A percentile compares a stretch with the other conserved stretches of the same genome.
Conservation (phyloP, 1,284 basidiomycete species). For the Ceraceosorus guamensis region DNA sequence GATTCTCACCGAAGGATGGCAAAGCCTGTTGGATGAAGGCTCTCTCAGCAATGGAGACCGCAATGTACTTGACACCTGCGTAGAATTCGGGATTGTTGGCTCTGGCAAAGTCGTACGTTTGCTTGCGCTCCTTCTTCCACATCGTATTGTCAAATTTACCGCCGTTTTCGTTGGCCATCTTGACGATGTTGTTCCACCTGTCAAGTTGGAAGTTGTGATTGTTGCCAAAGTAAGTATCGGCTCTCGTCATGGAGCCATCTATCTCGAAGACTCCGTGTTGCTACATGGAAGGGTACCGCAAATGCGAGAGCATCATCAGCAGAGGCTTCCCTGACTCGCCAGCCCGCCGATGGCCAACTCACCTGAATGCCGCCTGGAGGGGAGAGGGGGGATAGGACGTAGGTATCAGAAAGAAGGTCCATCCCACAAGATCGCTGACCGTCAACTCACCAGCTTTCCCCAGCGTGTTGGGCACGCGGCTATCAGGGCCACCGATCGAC, state of each 20-base stretch:
- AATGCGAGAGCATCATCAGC: too few species aligned
- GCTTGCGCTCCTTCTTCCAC: slow-evolving; percentile 8
- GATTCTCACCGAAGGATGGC: slow-evolving; percentile 1
- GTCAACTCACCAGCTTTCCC: slow-evolving; percentile 6
- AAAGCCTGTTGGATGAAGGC: slow-evolving; percentile 9
- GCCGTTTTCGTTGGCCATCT: slow-evolving; percentile 9
- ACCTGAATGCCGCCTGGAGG: too few species aligned
- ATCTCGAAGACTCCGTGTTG: slow-evolving; percentile 1
- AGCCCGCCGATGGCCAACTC: too few species aligned
- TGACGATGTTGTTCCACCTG: slow-evolving; percentile 8
- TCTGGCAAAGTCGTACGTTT: neutral
- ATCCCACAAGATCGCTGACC: slow-evolving; percentile 9
- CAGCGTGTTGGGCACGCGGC: slow-evolving; percentile 7
- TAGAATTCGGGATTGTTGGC: slow-evolving; percentile 10
- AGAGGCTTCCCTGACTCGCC: too few species aligned
- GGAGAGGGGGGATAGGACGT: neutral
- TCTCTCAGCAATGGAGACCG: slow-evolving; percentile 1
- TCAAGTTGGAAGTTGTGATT: slow-evolving; percentile 11
- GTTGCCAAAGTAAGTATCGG: slow-evolving; percentile 12
- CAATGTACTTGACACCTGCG: slow-evolving; percentile 9
- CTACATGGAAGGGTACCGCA: too few species aligned
- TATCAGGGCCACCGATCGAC: slow-evolving; percentile 6
- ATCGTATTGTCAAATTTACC: slow-evolving; percentile 1
- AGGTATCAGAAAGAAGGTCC: neutral
- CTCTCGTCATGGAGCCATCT: slow-evolving; percentile 12